Evolutionary conservation across 306 rosid genomes (phyloP).

Genomic region (Dryas drummondii): DNA sequence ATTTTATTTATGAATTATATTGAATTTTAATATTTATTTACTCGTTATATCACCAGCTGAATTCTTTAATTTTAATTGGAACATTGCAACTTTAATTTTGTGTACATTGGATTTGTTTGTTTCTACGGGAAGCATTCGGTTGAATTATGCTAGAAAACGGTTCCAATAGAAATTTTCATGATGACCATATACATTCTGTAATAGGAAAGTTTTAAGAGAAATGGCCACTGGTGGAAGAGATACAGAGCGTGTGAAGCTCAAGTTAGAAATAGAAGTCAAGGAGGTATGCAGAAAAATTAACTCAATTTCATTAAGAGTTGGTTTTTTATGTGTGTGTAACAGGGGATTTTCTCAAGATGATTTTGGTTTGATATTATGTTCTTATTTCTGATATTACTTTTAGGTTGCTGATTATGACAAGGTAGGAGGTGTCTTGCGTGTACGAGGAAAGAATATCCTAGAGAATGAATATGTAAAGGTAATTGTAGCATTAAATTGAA

Average conservation of each 20-base stretch:
- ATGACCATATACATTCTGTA: constrained; percentile 1
- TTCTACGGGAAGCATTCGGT: too few species aligned
- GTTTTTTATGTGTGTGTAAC: background rate
- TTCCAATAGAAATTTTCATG: background rate
- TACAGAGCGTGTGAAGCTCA: constrained; percentile 80
- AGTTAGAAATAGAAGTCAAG: constrained; percentile 83
- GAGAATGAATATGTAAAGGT: constrained; percentile 96
- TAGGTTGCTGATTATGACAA: constrained; percentile 93
- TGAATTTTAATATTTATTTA: background rate
- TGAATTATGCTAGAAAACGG: background rate
- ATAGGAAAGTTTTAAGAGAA: constrained; percentile 87
- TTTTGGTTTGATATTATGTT: background rate
- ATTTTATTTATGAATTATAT: background rate
- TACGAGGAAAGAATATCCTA: constrained; percentile 82
- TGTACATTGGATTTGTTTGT: background rate
- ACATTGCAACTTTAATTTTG: background rate
- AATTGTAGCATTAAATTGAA: constrained; percentile 19
- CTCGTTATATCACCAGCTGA: background rate
- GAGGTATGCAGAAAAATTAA: constrained; percentile 45
- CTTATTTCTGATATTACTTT: constrained; percentile 7
- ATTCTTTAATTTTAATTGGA: background rate
- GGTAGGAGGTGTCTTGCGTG: constrained; percentile 71
- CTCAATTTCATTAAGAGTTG: background rate
- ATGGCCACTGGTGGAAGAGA: constrained; percentile 84
- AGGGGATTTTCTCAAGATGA: constrained; percentile 1